Evolutionary conservation across 129 eudicot species (phyloP).

Genomic region (Sambucus nigra): DNA sequence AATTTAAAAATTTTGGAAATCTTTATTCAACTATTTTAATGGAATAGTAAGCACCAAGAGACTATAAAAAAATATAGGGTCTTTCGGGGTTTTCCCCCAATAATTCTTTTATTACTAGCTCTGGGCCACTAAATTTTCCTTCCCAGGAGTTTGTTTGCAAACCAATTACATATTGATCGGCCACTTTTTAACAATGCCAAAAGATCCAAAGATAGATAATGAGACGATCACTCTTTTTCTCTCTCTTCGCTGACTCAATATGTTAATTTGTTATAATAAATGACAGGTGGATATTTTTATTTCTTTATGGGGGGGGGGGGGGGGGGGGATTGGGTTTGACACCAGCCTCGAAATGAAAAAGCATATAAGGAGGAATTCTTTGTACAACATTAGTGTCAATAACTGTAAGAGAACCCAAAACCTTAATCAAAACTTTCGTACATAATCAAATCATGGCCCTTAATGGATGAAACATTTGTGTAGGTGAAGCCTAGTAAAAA

Average conservation of each 20-base stretch:
- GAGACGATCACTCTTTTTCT: background rate
- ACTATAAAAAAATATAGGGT: too few species aligned
- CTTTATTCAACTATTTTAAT: too few species aligned
- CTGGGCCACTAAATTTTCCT: too few species aligned
- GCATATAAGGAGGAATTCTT: conserved; percentile 70
- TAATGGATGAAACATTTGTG: conserved; percentile 58
- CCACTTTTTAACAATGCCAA: conserved; percentile 26
- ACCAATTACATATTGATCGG: conserved; percentile 23
- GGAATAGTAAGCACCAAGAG: too few species aligned
- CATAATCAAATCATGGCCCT: conserved; percentile 65
- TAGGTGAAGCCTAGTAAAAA: conserved; percentile 42
- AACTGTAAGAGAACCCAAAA: conserved; percentile 43
- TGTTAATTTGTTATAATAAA: background rate
- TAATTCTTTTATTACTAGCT: too few species aligned
- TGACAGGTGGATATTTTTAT: background rate
- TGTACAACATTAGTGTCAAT: conserved; percentile 53
- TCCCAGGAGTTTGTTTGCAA: too few species aligned
- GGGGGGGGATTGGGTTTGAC: too few species aligned
- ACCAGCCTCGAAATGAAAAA: conserved; percentile 45
- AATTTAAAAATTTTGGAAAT: too few species aligned
- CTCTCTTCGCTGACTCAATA: background rate
- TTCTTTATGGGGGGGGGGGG: too few species aligned
- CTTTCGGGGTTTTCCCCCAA: too few species aligned
- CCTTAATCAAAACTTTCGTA: conserved; percentile 76
- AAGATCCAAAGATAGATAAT: background rate